These are phyloP conservation scores for Ascochyta lentis DNA, from an alignment of 2,329 filamentous ascomycete genomes.

Conservation along the genomic window DNA sequence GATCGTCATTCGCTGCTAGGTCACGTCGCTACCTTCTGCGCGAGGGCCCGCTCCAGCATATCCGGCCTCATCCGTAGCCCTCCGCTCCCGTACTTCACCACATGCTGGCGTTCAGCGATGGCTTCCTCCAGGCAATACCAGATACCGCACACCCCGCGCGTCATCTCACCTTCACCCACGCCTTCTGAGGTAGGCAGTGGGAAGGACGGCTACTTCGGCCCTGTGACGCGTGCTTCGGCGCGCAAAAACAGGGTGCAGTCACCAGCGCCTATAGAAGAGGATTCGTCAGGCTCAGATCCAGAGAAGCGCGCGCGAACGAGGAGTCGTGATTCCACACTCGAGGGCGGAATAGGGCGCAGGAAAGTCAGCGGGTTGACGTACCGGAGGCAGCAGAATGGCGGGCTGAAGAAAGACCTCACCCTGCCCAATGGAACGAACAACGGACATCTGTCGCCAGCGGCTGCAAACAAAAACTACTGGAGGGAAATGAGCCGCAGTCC, in stretches of 20 bases:
- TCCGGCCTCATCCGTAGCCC: slow-evolving; percentile 64
- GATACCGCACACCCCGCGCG: slow-evolving; percentile 80
- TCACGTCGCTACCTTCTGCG: slow-evolving; percentile 35
- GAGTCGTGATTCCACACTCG: slow-evolving; percentile 70
- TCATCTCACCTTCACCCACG: slow-evolving; percentile 84
- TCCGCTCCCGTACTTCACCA: slow-evolving; percentile 65
- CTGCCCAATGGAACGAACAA: slow-evolving; percentile 58
- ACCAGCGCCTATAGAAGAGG: slow-evolving; percentile 68
- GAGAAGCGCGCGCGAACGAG: slow-evolving; percentile 70
- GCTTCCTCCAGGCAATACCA: slow-evolving; percentile 59
- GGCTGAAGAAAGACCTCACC: slow-evolving; percentile 50
- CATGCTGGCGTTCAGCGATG: slow-evolving; percentile 49
- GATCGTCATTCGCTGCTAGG: slow-evolving; percentile 26
- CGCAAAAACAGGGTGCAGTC: slow-evolving; percentile 65
- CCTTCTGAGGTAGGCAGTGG: slow-evolving; percentile 55
- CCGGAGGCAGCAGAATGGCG: slow-evolving; percentile 48
- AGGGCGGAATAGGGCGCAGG: slow-evolving; percentile 44
- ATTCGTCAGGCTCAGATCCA: slow-evolving; percentile 61
- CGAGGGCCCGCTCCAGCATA: slow-evolving; percentile 50
- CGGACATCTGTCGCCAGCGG: slow-evolving; percentile 72
- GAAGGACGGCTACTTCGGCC: slow-evolving; percentile 70
- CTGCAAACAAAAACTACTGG: slow-evolving; percentile 75
- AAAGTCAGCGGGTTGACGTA: slow-evolving; percentile 62
- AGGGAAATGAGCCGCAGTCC: slow-evolving; percentile 89
- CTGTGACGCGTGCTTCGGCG: slow-evolving; percentile 77